Conservation (phyloP, 495 filamentous ascomycete genomes). For the Evernia prunastri region DNA sequence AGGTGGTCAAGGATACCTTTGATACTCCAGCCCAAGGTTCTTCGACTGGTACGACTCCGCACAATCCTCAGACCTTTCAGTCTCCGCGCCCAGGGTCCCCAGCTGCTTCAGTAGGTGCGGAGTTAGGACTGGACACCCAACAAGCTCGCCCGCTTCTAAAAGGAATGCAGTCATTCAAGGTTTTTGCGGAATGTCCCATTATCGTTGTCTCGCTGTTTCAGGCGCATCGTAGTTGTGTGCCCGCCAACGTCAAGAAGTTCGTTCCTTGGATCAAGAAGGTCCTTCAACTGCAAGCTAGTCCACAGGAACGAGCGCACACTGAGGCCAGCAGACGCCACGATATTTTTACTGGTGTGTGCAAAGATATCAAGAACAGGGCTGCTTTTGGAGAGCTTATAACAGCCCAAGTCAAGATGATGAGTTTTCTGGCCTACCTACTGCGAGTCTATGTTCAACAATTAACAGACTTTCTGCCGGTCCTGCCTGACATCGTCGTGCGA, state of each 20-base stretch:
- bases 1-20: constrained; percentile 87
- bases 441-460: constrained; percentile 82
- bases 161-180: constrained; percentile 99
- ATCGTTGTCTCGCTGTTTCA: constrained; percentile 99
- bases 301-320: constrained; percentile 84
- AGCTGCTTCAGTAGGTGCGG: constrained; percentile 62
- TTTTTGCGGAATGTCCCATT: constrained; percentile 94
- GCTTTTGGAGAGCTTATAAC: constrained; percentile 98
- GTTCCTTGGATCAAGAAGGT: constrained; percentile 91
- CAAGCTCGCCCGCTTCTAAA: constrained; percentile 70
- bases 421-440: constrained; percentile 90
- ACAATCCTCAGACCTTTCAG: constrained; percentile 63
- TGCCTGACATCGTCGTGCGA: constrained; percentile 88
- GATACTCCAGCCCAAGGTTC: constrained; percentile 55
- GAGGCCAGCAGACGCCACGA: constrained; percentile 68
- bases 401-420: constrained; percentile 99
- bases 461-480: constrained; percentile 76
- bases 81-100: constrained; percentile 88
- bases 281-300: constrained; percentile 80
- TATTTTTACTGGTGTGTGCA: constrained; percentile 89
- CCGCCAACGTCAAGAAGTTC: constrained; percentile 82
- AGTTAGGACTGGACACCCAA: constrained; percentile 74
- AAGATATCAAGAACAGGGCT: constrained; percentile 85
- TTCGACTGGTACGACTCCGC: constrained; percentile 48
- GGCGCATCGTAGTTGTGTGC: constrained; percentile 71